Base-by-base conservation (phyloP, 164 flowering plant species). In the Umbilicus rupestris region DNA sequence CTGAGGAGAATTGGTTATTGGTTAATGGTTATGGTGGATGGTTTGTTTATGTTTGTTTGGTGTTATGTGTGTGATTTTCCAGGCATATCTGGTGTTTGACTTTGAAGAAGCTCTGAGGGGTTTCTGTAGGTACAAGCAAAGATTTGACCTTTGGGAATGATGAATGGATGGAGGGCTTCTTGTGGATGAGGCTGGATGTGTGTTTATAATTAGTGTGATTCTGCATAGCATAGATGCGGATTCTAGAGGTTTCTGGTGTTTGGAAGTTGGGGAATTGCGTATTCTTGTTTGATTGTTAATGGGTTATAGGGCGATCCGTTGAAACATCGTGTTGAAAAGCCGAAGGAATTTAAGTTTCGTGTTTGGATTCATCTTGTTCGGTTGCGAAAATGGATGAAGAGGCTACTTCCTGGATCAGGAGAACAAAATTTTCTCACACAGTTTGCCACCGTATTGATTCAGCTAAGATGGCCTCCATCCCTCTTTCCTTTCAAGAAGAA, bases 371-470 rank as follows among this genome's bases (percentile, higher is more conserved):
- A 1, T 50, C 57, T 24, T 50, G 28, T 26, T 50, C 22, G 57
- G 57, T 20, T 50, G 28, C 22, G 57, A 31, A 33, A 62, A 62
- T 33, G 41, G 64, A 33, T 14, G 42, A 62, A 62, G 42, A n/a
- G 39, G 22, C 19, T 62, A 33, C 41, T 62, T 62, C 64, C 24
- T 62, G 64, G 64, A 19, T 62, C 10, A 7, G 64, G 39, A 62
- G 64, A 62, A 62, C 64, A 7, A 62, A 35, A 31, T 62, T 62
- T 62, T 31, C n/a, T 5, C 64, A 17, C 8, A 6, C 26, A 20
- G 7, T 33, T 33, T 17, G 26, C 1, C 64, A 62, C 14, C 22
- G n/a, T 33, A 12, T 62, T 19, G 41, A 62, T 62, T 35, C 64
- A 30, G 39, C 42, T 12, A 33, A 11, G 41, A 62, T 62, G 42